phyloP scores from a whole-genome alignment of 2,329 filamentous ascomycete species.

The Aphanocladium album region DNA sequence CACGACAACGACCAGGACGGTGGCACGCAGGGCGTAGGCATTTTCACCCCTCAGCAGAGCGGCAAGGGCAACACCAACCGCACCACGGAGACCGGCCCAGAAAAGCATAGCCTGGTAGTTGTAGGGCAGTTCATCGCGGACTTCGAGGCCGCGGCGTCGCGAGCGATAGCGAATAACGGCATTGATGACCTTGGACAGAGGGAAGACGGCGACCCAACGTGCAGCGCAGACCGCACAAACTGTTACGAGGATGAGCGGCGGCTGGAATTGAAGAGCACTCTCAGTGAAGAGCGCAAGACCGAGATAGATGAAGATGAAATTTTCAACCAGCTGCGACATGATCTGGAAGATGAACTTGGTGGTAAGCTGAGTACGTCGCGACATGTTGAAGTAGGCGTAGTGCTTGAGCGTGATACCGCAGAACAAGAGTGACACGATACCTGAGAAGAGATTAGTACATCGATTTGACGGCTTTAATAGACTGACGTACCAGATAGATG shows the following conservation, averaged over 20 bases:
- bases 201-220: conserved; percentile 91
- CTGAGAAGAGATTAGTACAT: conserved; percentile 36
- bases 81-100: conserved; percentile 93
- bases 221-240: conserved; percentile 88
- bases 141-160: conserved; percentile 64
- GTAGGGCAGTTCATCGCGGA: conserved; percentile 83
- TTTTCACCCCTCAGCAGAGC: conserved; percentile 82
- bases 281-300: conserved; percentile 94
- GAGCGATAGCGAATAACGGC: conserved; percentile 87
- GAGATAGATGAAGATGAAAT: conserved; percentile 99
- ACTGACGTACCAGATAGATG: conserved; percentile 86
- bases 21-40: conserved; percentile 78
- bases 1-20: conserved; percentile 95
- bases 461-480: no score
- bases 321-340: conserved; percentile 90
- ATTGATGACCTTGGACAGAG: conserved; percentile 83
- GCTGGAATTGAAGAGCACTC: conserved; percentile 80
- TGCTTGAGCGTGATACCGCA: conserved; percentile 98
- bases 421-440: conserved; percentile 93
- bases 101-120: conserved; percentile 99
- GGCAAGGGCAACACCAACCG: conserved; percentile 90
- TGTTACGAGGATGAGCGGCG: conserved; percentile 89
- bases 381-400: conserved; percentile 99
- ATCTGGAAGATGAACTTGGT: conserved; percentile 98
- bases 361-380: conserved; percentile 88